Base-by-base conservation (phyloP, 768 basidiomycete species). In the Suillus placidus region DNA sequence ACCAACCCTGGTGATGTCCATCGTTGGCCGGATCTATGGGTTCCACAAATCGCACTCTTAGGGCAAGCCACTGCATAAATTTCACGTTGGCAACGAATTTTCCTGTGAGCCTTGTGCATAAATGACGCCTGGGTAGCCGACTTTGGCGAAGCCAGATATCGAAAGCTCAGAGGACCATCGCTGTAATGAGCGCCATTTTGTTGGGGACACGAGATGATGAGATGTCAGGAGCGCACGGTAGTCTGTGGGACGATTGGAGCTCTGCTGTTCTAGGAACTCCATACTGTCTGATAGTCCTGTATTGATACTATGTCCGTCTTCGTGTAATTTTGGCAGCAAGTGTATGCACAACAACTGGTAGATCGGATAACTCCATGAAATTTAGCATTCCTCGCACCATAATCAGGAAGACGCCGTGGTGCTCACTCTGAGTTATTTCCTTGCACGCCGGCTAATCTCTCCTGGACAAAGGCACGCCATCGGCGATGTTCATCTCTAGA, bases 1-100 rank as follows among this genome's bases (percentile, higher is more conserved):
- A 74, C 91, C 91, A 92, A 34, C 35, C 65, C 12, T 51, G 62
- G 37, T 14, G 23, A 34, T 62, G 45, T 3, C 42, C 40, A 26
- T 35, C 55, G 37, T 60, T 35, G 35, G 32, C 16, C 20, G 26
- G 47, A 64, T 71, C 73, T 6, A 84, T 47, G 13, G 82, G 77
- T 70, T 90, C 88, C 23, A 87, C 72, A 69, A 91, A 89, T 30
- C 91, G 76, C 7, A 90, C 76, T 63, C 84, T 81, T 67, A 92
- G 74, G 12, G 91, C 91, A 0, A 92, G 79, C 92, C 91, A 93
- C 70, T 92, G 89, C 90, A 92, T 91, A 23, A 80, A 82, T 71
- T 88, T 91, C 62, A 92, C 83, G 61, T 88, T 88, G 26, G 72
- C 77, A 1, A 90, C 84, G 68, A 91, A 91, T 83, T 77, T 9